Conservation (phyloP, 1,284 basidiomycete genomes). For the Meira miltonrushii region DNA sequence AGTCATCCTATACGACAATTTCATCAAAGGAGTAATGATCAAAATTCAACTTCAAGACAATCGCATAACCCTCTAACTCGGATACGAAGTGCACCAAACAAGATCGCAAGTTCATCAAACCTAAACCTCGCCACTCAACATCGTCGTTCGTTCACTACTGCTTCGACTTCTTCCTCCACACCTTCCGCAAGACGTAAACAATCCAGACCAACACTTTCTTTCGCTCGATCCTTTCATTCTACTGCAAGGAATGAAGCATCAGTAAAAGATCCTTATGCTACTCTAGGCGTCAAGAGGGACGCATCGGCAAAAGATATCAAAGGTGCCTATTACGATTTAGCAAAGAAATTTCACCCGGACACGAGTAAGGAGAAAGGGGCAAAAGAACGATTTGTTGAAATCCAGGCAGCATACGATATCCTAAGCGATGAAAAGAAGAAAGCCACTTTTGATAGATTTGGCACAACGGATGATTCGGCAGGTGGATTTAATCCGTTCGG, state of each 20-base stretch:
- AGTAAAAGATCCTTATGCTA: conserved; percentile 79
- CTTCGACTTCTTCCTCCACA: too few relatives aligned
- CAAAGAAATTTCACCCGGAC: conserved; percentile 96
- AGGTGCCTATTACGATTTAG: conserved; percentile 91
- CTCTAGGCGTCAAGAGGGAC: conserved; percentile 80
- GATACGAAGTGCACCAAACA: too few relatives aligned
- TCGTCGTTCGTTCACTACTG: too few relatives aligned
- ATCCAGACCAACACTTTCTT: too few relatives aligned
- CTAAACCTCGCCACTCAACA: too few relatives aligned
- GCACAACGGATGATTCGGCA: conserved; percentile 84
- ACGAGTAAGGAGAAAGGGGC: conserved; percentile 88
- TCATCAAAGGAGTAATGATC: too few relatives aligned
- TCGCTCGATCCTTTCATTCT: too few relatives aligned
- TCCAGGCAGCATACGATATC: conserved; percentile 91
- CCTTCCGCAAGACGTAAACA: too few relatives aligned
- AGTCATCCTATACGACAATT: too few relatives aligned
- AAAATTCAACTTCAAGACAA: too few relatives aligned
- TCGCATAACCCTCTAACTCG: too few relatives aligned
- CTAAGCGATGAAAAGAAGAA: conserved; percentile 82
- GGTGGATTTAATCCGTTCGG: conserved; percentile 70
- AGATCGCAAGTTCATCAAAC: too few relatives aligned
- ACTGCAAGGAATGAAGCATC: neutral
- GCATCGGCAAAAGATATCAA: conserved; percentile 85
- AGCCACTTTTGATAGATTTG: conserved; percentile 87
- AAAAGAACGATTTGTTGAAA: conserved; percentile 90